Percentiles rank a stretch among this genome's conserved stretches.
Conservation (phyloP, 495 filamentous ascomycete species). For the Neurospora sp. region DNA sequence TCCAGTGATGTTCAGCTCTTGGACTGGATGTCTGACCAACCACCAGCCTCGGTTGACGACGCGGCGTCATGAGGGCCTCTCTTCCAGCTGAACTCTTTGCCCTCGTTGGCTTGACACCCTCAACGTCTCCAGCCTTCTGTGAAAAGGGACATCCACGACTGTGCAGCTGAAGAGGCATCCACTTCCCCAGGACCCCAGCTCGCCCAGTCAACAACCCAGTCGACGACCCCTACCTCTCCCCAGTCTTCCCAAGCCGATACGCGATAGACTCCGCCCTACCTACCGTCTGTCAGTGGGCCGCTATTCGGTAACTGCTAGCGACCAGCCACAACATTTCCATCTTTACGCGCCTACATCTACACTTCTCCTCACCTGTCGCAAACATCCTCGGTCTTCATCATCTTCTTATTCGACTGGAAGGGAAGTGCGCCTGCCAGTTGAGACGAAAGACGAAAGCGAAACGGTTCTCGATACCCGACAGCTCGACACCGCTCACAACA, state of each 20-base stretch:
- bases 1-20: constrained; percentile 4
- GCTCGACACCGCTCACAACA: background rate
- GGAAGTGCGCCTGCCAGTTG: background rate
- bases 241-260: background rate
- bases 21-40: constrained; percentile 20
- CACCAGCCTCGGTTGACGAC: constrained; percentile 22
- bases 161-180: background rate
- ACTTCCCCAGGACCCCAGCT: background rate
- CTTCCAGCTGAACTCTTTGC: background rate
- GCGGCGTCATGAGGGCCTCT: background rate
- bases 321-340: background rate
- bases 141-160: background rate
- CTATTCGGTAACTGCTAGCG: background rate
- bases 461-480: background rate
- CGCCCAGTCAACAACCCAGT: background rate
- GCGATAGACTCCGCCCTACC: background rate
- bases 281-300: background rate
- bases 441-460: background rate
- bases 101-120: background rate
- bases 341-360: background rate
- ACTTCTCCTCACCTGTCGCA: background rate
- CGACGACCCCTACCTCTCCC: background rate
- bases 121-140: background rate
- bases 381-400: background rate
- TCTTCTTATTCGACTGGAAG: background rate